Percentiles rank a stretch among this genome's conserved stretches.
Evolutionary conservation across 2,329 filamentous ascomycete genomes (phyloP).

Genomic region (Proliferodiscus dingleyae): DNA sequence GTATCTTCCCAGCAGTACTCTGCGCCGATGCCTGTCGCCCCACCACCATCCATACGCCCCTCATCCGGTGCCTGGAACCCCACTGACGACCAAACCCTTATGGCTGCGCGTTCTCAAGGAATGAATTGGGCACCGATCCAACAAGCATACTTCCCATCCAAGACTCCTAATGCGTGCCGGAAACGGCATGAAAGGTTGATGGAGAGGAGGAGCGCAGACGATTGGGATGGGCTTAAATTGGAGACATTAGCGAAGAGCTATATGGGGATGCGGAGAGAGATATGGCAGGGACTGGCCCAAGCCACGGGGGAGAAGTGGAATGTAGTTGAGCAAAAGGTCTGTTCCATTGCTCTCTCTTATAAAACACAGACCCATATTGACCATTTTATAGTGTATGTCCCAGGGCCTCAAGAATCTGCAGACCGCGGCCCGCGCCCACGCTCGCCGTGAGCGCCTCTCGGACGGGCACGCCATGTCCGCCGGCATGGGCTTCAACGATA

Average conservation of each 20-base stretch:
- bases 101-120: slow-evolving; percentile 66
- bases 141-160: slow-evolving; percentile 67
- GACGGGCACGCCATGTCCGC: slow-evolving; percentile 34
- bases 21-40: slow-evolving; percentile 4
- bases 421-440: slow-evolving; percentile 60
- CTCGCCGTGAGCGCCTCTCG: slow-evolving; percentile 61
- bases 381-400: slow-evolving; percentile 64
- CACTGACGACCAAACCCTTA: slow-evolving; percentile 68
- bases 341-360: slow-evolving; percentile 15
- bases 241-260: slow-evolving; percentile 74
- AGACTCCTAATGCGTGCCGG: slow-evolving; percentile 68
- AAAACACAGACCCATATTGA: slow-evolving; percentile 11
- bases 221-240: slow-evolving; percentile 73
- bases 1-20: slow-evolving; percentile 12
- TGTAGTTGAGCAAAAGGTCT: slow-evolving; percentile 58
- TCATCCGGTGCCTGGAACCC: slow-evolving; percentile 67
- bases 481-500: slow-evolving; percentile 53
- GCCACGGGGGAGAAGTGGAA: slow-evolving; percentile 79
- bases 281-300: slow-evolving; percentile 73
- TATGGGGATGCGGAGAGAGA: slow-evolving; percentile 72
- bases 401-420: slow-evolving; percentile 78
- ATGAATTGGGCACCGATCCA: slow-evolving; percentile 84
- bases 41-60: slow-evolving; percentile 36
- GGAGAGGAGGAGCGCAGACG: slow-evolving; percentile 54
- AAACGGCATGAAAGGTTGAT: slow-evolving; percentile 83